Base-by-base conservation (phyloP, 2,329 filamentous ascomycete genomes). In the Xylaria sp. region DNA sequence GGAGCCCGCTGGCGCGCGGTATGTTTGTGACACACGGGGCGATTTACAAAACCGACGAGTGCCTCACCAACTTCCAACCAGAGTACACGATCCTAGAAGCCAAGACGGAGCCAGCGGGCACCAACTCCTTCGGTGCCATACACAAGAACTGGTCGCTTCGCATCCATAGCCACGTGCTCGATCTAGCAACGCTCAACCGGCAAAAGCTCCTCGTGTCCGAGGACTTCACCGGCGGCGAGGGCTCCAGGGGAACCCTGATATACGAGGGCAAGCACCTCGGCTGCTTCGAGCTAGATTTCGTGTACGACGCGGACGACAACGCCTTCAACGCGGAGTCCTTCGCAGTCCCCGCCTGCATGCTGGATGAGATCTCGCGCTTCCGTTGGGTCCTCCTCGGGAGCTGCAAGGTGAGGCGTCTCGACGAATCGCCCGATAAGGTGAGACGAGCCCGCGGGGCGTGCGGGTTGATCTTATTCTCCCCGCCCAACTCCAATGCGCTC, bases 261-360 rank as follows among this genome's bases (percentile, higher is more conserved):
- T 53, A 53, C 6, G 29, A 53, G 9, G 49, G 49, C 15, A 53
- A 33, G 29, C 49, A 36, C 29, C 49, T 53, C 6, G 49, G 49
- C 7, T 53, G 49, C 29, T 53, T 53, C n/a, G 49, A 53, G n/a
- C 31, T 53, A n/a, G 49, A 53, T 36, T 53, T 53, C 29, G 29
- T 36, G 49, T 53, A 53, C 29, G 49, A 53, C 31, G 7, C 49
- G 29, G 49, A 53, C 31, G 49, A 53, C 15, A 53, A 53, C 29
- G 20, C 10, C n/a, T 53, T 33, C 49, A 53, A 53, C 17, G 20
- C 17, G 17, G 49, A 53, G 15, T 53, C 29, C 4, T 9, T 53
- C 10, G 36, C 15, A 22, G 49, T 13, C 11, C 49, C 49, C 1
- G 49, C 49, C 10, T 53, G 29, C 31, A 53, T 53, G 49, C 49